Percentiles rank a stretch among this genome's conserved stretches.
Conservation (phyloP, 176 grass and related monocot species). For the Hsuehochloa calcarea region DNA sequence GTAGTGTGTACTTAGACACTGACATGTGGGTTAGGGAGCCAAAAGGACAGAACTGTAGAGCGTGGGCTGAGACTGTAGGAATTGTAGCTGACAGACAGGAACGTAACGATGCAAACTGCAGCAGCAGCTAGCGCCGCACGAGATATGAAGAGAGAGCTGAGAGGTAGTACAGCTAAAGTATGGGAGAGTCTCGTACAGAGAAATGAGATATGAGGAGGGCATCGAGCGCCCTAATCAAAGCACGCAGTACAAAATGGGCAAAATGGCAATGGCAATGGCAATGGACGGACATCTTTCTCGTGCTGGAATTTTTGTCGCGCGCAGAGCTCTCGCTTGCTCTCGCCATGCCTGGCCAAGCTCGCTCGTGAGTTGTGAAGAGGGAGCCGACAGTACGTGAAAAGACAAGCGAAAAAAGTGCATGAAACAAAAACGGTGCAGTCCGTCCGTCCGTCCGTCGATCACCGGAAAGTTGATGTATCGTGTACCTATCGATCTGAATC, state of each 20-base stretch:
- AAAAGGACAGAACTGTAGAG: not conserved
- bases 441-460: not conserved
- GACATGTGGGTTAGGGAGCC: not conserved
- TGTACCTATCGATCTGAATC: no score
- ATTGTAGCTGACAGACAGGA: not conserved
- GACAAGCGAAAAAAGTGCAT: not conserved
- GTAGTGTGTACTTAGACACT: not conserved
- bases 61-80: not conserved
- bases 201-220: not conserved
- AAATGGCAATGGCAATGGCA: not conserved
- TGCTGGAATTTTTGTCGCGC: not conserved
- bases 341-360: not conserved
- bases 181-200: not conserved
- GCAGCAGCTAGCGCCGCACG: not conserved
- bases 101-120: not conserved
- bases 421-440: not conserved
- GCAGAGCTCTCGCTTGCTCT: not conserved
- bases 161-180: not conserved
- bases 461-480: no score
- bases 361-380: not conserved
- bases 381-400: not conserved
- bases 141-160: no score
- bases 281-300: not conserved
- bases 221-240: constrained; percentile 31
- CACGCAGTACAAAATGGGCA: not conserved